Base-by-base conservation (phyloP, 371 early-diverging fungal genomes). In the Mucor mucedo region DNA sequence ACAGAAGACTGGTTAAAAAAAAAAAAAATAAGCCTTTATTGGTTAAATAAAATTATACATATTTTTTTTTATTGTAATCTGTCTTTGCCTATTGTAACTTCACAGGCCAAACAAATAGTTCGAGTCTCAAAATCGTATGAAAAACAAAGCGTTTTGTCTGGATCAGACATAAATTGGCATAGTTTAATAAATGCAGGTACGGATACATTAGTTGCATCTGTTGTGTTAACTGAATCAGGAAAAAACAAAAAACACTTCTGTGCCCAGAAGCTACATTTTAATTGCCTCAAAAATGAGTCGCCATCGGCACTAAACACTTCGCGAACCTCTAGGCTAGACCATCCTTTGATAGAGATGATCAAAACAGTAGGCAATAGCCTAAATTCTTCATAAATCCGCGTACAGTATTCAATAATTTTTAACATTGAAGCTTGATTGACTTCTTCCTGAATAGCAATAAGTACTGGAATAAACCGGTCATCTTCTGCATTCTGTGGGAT, bases 81-180 rank as follows among this genome's bases (percentile, higher is more conserved):
- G 21, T 21, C 21, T 21, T 38, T n/a, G 30, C 35, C 33, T 41
- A 14, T 62, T 52, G 5, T 39, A 29, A 52, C 65, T 58, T 64
- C 58, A 50, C 58, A 64, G 29, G 54, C 13, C 29, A 64, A 38
- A 39, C 29, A 50, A 44, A 64, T 58, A 64, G 28, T 64, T 21
- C 38, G 52, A 47, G 65, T 14, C 32, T 64, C 27, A 16, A 35
- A n/a, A 48, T 52, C 14, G 52, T 58, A 40, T 16, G 32, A 41
- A 21, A 64, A 58, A 29, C 33, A 13, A 50, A 64, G 32, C 14
- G 39, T 52, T 58, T 64, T 64, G 41, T 54, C 58, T 29, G 53
- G 52, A 27, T 44, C 45, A 42, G 52, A 57, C 33, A 58, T 30
- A 52, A 64, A 64, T 10, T 64, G 64, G 52, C 64, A 64, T 45